phyloP scores from a whole-genome alignment of 495 filamentous ascomycete genomes.

The Annulohypoxylon bovei region DNA sequence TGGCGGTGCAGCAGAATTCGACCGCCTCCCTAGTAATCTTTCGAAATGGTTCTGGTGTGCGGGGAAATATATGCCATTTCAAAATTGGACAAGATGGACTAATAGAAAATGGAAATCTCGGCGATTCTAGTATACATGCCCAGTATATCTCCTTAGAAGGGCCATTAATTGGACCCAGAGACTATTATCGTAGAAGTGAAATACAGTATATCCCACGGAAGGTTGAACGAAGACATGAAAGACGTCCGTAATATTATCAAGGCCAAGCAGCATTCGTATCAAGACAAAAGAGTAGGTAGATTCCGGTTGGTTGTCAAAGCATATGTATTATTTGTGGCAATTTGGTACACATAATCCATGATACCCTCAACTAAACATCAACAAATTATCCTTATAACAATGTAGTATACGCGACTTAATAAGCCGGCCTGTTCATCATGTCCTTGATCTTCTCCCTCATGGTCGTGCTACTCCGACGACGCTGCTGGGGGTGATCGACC shows the following conservation, averaged over 20 bases:
- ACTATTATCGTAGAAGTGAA: neutral
- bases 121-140: neutral
- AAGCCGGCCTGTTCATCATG: constrained; percentile 45
- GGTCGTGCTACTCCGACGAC: constrained; percentile 41
- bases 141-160: neutral
- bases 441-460: constrained; percentile 40
- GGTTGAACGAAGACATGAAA: neutral
- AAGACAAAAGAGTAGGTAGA: neutral
- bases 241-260: neutral
- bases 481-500: constrained; percentile 40
- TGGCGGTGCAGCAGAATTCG: neutral
- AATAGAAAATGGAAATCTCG: constrained; percentile 19
- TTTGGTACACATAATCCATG: constrained; percentile 5
- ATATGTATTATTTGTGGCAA: constrained; percentile 14
- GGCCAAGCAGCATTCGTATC: neutral
- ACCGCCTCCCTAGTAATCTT: neutral
- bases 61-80: neutral
- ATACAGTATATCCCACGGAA: neutral
- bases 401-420: constrained; percentile 18
- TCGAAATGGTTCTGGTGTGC: neutral
- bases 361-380: constrained; percentile 5
- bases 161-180: neutral
- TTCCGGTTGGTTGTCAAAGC: neutral
- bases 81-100: constrained; percentile 7
- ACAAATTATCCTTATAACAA: neutral